Conservation (phyloP, 2,329 filamentous ascomycete species). For the Diaporthe vaccinii region DNA sequence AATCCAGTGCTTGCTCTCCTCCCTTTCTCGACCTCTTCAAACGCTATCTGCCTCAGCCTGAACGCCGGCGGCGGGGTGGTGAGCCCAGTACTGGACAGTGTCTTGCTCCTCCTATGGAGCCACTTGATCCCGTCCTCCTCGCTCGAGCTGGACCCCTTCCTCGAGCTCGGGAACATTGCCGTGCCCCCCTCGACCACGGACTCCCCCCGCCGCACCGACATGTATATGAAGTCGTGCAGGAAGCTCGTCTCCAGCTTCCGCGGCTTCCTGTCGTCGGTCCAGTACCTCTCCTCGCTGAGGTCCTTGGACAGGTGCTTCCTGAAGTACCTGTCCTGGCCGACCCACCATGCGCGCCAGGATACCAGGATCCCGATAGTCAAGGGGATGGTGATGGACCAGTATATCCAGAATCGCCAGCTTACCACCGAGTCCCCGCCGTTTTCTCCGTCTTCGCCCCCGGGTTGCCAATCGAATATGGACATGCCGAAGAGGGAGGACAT, state of each 20-base stretch:
- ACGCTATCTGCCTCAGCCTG: conserved; percentile 37
- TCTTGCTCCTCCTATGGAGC: conserved; percentile 19
- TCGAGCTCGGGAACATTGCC: conserved; percentile 20
- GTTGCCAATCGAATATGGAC: conserved; percentile 63
- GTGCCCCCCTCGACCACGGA: not conserved
- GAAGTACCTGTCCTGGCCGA: conserved; percentile 61
- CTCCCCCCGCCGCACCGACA: conserved; percentile 49
- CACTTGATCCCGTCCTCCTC: conserved; percentile 25
- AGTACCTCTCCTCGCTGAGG: conserved; percentile 63
- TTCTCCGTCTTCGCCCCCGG: conserved; percentile 50
- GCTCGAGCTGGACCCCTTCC: conserved; percentile 32
- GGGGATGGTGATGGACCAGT: conserved; percentile 60
- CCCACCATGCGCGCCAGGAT: conserved; percentile 62
- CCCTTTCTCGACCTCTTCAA: conserved; percentile 32
- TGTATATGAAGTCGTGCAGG: conserved; percentile 58
- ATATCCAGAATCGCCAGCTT: conserved; percentile 60
- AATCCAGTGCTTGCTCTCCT: conserved; percentile 9
- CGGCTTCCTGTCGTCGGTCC: conserved; percentile 59
- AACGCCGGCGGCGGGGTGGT: conserved; percentile 33
- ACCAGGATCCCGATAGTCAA: conserved; percentile 58
- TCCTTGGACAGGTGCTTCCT: conserved; percentile 59
- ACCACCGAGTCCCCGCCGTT: conserved; percentile 50
- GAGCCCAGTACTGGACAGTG: not conserved
- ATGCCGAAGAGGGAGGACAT: conserved; percentile 61
- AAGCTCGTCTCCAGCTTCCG: conserved; percentile 58